Evolutionary conservation across 2,329 filamentous ascomycete genomes (phyloP).

Genomic region (Zymoseptoria pseudotritici): DNA sequence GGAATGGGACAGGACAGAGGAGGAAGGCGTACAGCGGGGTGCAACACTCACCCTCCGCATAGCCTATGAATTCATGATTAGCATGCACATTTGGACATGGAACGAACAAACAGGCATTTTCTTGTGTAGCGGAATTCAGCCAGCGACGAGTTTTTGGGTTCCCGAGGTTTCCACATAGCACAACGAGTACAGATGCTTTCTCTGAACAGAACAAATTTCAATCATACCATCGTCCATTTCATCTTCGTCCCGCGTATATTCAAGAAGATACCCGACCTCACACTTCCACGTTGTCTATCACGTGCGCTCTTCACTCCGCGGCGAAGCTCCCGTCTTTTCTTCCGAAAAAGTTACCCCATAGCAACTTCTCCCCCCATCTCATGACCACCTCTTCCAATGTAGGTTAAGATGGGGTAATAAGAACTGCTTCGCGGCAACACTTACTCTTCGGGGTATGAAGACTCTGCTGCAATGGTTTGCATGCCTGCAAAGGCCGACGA

Average conservation of each 20-base stretch:
- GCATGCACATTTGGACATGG: not conserved
- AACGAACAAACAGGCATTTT: not conserved
- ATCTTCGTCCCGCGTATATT: no score
- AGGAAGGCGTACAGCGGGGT: not conserved
- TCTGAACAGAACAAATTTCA: not conserved
- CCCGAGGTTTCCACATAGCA: not conserved
- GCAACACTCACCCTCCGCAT: not conserved
- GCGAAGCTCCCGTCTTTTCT: not conserved
- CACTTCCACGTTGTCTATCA: not conserved
- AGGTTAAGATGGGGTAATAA: not conserved
- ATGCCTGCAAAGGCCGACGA: conserved; percentile 1
- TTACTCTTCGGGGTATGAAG: conserved; percentile 9
- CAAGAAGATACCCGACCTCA: no score
- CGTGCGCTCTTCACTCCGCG: not conserved
- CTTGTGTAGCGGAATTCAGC: not conserved
- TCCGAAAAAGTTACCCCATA: not conserved
- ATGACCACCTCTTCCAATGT: not conserved
- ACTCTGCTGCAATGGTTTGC: not conserved
- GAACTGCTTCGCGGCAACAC: conserved; percentile 4
- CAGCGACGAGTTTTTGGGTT: not conserved
- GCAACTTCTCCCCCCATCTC: not conserved
- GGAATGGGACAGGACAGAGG: not conserved
- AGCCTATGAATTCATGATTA: not conserved
- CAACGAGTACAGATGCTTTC: not conserved
- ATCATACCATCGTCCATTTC: not conserved